A percentile compares a stretch with the other conserved stretches of the same genome.
Conservation (phyloP, 495 filamentous ascomycete species). For the Recurvomyces mirabilis region DNA sequence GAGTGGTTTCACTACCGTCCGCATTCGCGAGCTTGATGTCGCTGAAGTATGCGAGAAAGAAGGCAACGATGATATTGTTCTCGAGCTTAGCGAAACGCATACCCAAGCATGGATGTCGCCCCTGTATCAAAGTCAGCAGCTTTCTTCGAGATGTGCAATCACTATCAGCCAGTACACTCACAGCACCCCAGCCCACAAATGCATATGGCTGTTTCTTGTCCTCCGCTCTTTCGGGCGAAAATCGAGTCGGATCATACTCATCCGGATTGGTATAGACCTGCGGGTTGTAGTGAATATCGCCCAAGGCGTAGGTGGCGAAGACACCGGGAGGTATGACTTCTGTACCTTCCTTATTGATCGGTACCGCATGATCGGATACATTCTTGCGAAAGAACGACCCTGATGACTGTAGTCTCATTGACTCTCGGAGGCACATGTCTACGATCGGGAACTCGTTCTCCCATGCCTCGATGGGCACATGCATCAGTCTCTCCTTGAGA, state of each 20-base stretch:
- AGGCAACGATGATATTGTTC: constrained; percentile 34
- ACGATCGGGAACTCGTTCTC: constrained; percentile 37
- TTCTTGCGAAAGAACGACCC: constrained; percentile 30
- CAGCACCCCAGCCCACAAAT: constrained; percentile 2
- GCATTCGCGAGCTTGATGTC: not conserved
- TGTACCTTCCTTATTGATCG: constrained; percentile 26
- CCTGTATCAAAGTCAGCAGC: constrained; percentile 8
- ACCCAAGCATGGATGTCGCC: constrained; percentile 35
- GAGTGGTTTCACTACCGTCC: not conserved
- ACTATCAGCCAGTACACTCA: not conserved
- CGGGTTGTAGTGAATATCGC: constrained; percentile 33
- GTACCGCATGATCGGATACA: constrained; percentile 27
- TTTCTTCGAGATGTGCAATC: too few relatives aligned
- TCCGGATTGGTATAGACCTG: constrained; percentile 33
- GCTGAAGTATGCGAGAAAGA: constrained; percentile 27
- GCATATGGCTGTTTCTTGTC: constrained; percentile 33
- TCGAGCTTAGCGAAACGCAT: constrained; percentile 40
- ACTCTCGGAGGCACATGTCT: constrained; percentile 36
- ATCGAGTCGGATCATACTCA: constrained; percentile 37
- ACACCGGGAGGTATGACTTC: constrained; percentile 36
- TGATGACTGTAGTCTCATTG: constrained; percentile 33
- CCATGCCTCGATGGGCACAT: constrained; percentile 35
- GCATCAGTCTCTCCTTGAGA: constrained; percentile 30
- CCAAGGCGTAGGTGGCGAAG: constrained; percentile 29
- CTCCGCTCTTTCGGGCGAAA: constrained; percentile 33